phyloP scores from a whole-genome alignment of 2,329 filamentous ascomycete genomes.

The Mollisiaceae sp. region DNA sequence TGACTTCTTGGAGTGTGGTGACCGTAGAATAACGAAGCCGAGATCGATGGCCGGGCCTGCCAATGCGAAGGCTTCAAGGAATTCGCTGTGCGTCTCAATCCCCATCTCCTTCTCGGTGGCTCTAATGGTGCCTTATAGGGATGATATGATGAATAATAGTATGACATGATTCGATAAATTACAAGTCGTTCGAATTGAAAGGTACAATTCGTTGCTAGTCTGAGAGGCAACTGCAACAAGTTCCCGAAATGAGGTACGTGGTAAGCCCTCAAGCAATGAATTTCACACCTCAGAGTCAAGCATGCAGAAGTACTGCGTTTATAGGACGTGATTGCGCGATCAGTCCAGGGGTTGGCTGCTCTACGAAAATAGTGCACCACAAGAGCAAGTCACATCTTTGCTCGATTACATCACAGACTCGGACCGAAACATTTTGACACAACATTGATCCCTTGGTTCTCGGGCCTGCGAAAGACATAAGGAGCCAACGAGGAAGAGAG shows the following conservation, averaged over 20 bases:
- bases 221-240: background rate
- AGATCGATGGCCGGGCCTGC: constrained; percentile 7
- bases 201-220: background rate
- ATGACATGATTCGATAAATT: background rate
- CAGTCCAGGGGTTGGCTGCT: too few species aligned
- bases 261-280: background rate
- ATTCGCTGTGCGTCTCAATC: background rate
- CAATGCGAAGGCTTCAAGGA: constrained; percentile 5
- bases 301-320: background rate
- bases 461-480: background rate
- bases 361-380: background rate
- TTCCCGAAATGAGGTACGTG: background rate
- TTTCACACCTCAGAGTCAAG: background rate
- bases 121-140: constrained; percentile 10
- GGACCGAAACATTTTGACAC: background rate
- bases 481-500: background rate
- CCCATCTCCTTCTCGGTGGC: constrained; percentile 6
- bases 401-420: background rate
- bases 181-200: background rate
- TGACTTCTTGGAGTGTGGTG: background rate
- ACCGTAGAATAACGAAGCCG: background rate
- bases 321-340: background rate
- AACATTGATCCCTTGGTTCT: background rate
- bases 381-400: constrained; percentile 6
- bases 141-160: constrained; percentile 4